Evolutionary conservation across 169 alveolate genomes (phyloP).

Genomic region (Plasmodium cynomolgi): DNA sequence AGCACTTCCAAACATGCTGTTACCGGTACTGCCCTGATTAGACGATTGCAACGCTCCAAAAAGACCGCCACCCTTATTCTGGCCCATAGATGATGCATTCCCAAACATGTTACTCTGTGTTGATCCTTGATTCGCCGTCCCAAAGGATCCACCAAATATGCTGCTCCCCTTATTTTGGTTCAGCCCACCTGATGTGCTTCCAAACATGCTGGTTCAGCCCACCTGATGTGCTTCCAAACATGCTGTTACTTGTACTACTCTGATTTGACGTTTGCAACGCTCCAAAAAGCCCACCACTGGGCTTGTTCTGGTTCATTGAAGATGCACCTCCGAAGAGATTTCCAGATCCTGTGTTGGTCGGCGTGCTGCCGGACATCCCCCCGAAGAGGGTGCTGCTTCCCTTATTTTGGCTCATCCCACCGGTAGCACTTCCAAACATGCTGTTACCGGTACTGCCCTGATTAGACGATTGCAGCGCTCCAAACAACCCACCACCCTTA

Average conservation of each 20-base stretch:
- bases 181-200: constrained; percentile 6
- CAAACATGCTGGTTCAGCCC: constrained; percentile 24
- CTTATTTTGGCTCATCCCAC: background rate
- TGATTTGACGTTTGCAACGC: constrained; percentile 19
- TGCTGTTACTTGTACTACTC: background rate
- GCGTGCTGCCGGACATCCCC: constrained; percentile 11
- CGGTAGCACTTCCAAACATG: constrained; percentile 20
- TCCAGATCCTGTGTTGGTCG: constrained; percentile 7
- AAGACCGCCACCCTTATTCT: constrained; percentile 29
- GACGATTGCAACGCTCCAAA: constrained; percentile 29
- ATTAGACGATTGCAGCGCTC: background rate
- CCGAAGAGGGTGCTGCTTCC: constrained; percentile 25
- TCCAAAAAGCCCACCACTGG: constrained; percentile 36
- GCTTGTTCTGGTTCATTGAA: constrained; percentile 38
- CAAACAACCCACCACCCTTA: constrained; percentile 28
- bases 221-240: constrained; percentile 51
- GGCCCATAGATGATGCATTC: constrained; percentile 44
- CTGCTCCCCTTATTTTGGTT: constrained; percentile 22
- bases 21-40: constrained; percentile 9
- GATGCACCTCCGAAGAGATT: constrained; percentile 53
- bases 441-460: constrained; percentile 14
- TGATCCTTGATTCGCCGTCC: constrained; percentile 9
- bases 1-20: constrained; percentile 30
- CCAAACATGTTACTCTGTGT: constrained; percentile 42
- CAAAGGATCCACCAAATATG: constrained; percentile 34